Conservation (phyloP, 1,284 basidiomycete genomes). For the Ceratobasidium sp. region DNA sequence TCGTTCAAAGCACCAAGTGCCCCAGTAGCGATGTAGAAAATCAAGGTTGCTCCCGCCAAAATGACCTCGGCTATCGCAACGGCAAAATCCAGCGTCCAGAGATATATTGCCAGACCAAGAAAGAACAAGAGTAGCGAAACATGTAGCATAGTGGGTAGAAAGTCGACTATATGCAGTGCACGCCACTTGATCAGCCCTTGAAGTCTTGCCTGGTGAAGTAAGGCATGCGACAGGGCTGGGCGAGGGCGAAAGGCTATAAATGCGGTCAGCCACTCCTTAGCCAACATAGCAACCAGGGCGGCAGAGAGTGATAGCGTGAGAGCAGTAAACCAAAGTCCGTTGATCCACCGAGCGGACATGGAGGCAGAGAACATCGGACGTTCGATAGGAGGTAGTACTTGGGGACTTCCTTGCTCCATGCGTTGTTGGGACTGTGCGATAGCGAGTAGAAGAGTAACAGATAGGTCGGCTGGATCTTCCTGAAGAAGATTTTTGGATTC, state of each 20-base stretch:
- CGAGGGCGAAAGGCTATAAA: slow-evolving; percentile 3
- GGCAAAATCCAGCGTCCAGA: neutral
- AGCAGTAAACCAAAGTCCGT: slow-evolving; percentile 34
- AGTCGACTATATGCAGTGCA: neutral
- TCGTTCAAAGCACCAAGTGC: neutral
- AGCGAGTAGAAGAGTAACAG: neutral
- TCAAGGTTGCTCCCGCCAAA: neutral
- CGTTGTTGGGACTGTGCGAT: slow-evolving; percentile 17
- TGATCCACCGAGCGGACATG: slow-evolving; percentile 9
- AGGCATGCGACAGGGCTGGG: neutral
- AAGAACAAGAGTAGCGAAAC: slow-evolving; percentile 7
- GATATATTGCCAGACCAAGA: slow-evolving; percentile 1
- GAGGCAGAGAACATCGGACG: neutral
- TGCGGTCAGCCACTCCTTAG: slow-evolving; percentile 12
- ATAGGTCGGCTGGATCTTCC: neutral
- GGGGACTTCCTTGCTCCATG: slow-evolving; percentile 5
- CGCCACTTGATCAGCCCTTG: neutral
- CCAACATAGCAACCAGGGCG: slow-evolving; percentile 13
- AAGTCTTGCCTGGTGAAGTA: neutral
- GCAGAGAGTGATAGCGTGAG: slow-evolving; percentile 10
- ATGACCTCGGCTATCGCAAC: neutral
- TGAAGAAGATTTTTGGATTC: slow-evolving; percentile 1
- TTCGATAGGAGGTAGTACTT: neutral
- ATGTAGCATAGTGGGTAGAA: slow-evolving; percentile 21
- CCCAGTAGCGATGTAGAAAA: neutral